Base-by-base conservation (phyloP, 2,329 filamentous ascomycete genomes). In the Colletotrichum navitas region DNA sequence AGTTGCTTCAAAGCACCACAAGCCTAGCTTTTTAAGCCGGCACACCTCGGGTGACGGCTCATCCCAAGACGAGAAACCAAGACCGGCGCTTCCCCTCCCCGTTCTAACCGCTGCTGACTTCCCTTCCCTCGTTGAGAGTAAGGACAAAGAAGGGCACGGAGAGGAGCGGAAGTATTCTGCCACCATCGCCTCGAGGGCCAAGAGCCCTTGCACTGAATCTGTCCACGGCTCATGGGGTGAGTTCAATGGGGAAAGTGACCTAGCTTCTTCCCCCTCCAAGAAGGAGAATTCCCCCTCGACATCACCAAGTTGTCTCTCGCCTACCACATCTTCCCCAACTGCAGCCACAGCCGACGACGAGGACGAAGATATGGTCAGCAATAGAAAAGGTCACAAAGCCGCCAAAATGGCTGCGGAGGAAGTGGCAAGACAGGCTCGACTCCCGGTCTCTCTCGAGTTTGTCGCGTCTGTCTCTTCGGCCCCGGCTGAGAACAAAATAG, bases 381-480 rank as follows among this genome's bases (percentile, higher is more conserved):
- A 14, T 5, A 52, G 47, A 59, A 65, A 54, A 24, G 45, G 18
- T 11, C 45, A 21, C 26, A 59, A 10, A 59, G 64, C 68, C 7
- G 66, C 45, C 12, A 69, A 24, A 43, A 58, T 59, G 64, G 64
- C 68, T 2, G 54, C 29, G 6, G 56, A 60, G 45, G 58, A 61
- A 14, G 41, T 29, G 14, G 60, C 66, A 5, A 51, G 26, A 21
- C 49, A 63, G 49, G 39, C 56, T 47, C 56, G 56, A 26, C 56
- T 60, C n/a, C 29, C 56, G 3, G 16, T n/a, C 12, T 39, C 54
- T 1, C 54, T 58, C 3, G 54, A 58, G 34, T 10, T 36, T 11
- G 34, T 58, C 21, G 54, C 54, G n/a, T 39, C 34, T 26, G 7
- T 41, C 34, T 56, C 36, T 26, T 26, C 54, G n/a, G n/a, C 14